phyloP scores from a whole-genome alignment of 768 basidiomycete species.

The Boletus fagicola region DNA sequence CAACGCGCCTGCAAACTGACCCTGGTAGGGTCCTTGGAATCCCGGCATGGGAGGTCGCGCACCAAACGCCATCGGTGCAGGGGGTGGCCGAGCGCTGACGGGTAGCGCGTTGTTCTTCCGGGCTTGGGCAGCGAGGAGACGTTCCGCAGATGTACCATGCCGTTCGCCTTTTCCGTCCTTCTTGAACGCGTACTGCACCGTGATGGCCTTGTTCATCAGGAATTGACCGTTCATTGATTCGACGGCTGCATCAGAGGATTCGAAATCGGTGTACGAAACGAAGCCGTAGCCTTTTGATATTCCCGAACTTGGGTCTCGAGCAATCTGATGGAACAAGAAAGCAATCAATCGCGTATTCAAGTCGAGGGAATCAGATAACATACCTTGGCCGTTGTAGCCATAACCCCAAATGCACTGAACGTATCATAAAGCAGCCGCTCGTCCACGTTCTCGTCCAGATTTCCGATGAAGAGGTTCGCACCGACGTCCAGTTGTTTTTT shows the following conservation, averaged over 20 bases:
- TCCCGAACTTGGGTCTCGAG: conserved; percentile 81
- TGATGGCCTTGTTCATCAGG: conserved; percentile 97
- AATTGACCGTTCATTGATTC: conserved; percentile 98
- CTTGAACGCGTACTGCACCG: conserved; percentile 98
- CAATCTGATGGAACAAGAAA: conserved; percentile 58
- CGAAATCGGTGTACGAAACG: conserved; percentile 96
- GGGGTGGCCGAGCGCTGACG: conserved; percentile 70
- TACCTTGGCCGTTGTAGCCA: conserved; percentile 87
- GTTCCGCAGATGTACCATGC: conserved; percentile 95
- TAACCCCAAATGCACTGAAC: conserved; percentile 91
- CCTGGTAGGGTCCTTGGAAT: conserved; percentile 76
- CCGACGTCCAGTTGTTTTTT: conserved; percentile 98
- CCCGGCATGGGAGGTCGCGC: conserved; percentile 64
- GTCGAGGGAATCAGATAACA: conserved; percentile 13
- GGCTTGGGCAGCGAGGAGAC: conserved; percentile 92
- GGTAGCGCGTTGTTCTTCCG: conserved; percentile 93
- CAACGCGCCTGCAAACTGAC: conserved; percentile 90
- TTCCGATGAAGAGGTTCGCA: conserved; percentile 95
- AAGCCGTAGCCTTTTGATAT: conserved; percentile 97
- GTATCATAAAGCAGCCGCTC: conserved; percentile 92
- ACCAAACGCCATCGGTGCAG: conserved; percentile 71
- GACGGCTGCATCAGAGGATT: conserved; percentile 92
- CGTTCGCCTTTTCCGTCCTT: conserved; percentile 98
- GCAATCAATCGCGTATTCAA: not conserved
- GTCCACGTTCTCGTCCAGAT: conserved; percentile 92